phyloP scores from a whole-genome alignment of 2,329 filamentous ascomycete species.

The Colletotrichum navitas region DNA sequence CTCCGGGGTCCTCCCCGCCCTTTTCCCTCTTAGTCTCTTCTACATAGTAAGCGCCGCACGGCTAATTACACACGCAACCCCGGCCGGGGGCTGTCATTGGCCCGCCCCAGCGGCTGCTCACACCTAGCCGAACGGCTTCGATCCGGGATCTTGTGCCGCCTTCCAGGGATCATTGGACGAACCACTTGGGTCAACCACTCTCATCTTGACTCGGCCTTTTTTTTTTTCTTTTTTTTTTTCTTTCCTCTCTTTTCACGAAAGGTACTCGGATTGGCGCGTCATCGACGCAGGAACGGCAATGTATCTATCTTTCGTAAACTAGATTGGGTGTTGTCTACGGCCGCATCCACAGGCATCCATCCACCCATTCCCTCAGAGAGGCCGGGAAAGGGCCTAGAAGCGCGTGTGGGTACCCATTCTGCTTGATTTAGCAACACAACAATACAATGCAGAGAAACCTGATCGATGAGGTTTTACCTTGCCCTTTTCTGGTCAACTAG shows the following conservation, averaged over 20 bases:
- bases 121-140: slow-evolving; percentile 24
- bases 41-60: slow-evolving; percentile 38
- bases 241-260: neutral
- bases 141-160: neutral
- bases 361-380: neutral
- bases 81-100: slow-evolving; percentile 35
- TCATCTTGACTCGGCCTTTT: neutral
- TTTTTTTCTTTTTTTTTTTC: no score
- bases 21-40: no score
- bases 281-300: neutral
- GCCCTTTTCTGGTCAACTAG: neutral
- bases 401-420: neutral
- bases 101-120: slow-evolving; percentile 37
- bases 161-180: slow-evolving; percentile 2
- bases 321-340: neutral
- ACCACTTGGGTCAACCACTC: neutral
- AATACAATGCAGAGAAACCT: slow-evolving; percentile 11
- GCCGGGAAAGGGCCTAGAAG: slow-evolving; percentile 16
- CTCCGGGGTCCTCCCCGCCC: neutral
- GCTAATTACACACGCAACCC: slow-evolving; percentile 6
- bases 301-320: slow-evolving; percentile 1
- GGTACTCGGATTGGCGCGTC: slow-evolving; percentile 3
- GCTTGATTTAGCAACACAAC: slow-evolving; percentile 40
- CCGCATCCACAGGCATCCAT: neutral
- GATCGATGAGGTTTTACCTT: neutral